Evolutionary conservation across 2,329 filamentous ascomycete genomes (phyloP), one percentile per base, ranked within the genome.

Genomic region (Trichoderma sp.): DNA sequence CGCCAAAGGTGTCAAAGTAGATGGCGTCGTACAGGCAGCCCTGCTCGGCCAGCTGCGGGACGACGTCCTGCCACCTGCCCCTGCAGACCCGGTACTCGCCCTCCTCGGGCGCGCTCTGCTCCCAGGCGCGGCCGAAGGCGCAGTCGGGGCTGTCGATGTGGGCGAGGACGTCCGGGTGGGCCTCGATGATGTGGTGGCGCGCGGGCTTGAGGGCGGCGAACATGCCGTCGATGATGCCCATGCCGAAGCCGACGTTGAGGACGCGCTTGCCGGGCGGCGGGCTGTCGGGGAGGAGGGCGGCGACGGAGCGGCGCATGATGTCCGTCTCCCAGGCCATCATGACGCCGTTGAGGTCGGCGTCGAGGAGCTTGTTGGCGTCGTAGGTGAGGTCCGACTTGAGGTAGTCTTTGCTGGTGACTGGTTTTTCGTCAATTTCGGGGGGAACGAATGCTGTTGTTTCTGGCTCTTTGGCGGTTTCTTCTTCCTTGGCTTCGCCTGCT

Each of bases 1-100:
- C 95, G 7, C 93, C 95, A 76, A 98, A 98, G 0, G 95, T 99
- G 74, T 99, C 95, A 73, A 97, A 98, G 80, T 98, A 99, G 70
- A 99, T 92, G 30, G 90, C 91, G 74, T 96, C 91, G 73, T 94
- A 93, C 14, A 87, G 79, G 71, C 90, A 84, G 10, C 90, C 90
- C 47, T 86, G 79, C 66, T 86, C 85, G 1, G 94, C 78, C 7
- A 96, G 80, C 58, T 80, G 79, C 0, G 89, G 90, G 17, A 93
- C 80, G 0, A 95, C 79, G 66, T 95, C 90, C 76, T 96, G 93
- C 93, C 93, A 96, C 69, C 82, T 83, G 3, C 92, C 76, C 21
- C 70, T 73, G 74, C 92, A 87, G 26, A 96, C 85, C 71, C 89
- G 86, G 77, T 86, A 89, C 71, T 90, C 91, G 10, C 89, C 90